phyloP scores from a whole-genome alignment of 140 eudicot species.

The Ambrosia hybrid region DNA sequence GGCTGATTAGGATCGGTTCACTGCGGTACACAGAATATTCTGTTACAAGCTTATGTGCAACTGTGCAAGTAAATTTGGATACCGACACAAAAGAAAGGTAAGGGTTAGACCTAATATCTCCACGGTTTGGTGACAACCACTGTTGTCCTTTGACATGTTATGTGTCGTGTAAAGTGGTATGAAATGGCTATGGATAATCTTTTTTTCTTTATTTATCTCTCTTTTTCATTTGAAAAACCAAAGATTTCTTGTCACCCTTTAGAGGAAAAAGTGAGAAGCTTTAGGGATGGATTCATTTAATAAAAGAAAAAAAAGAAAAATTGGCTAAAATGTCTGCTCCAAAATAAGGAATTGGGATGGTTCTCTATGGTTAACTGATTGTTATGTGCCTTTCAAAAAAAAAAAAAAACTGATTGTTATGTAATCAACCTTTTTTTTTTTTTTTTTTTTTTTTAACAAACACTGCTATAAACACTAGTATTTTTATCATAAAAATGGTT shows the following conservation, averaged over 20 bases:
- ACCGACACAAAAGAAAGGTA: neutral
- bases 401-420: neutral
- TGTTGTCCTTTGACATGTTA: slow-evolving; percentile 24
- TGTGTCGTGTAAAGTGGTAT: slow-evolving; percentile 35
- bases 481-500: neutral
- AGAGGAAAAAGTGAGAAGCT: neutral
- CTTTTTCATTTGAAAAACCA: slow-evolving; percentile 1
- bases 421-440: neutral
- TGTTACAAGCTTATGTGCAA: too few relatives aligned
- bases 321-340: neutral
- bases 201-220: slow-evolving; percentile 21
- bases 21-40: too few relatives aligned
- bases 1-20: too few relatives aligned
- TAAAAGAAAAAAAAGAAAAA: neutral
- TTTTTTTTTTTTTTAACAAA: too few relatives aligned
- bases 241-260: slow-evolving; percentile 21
- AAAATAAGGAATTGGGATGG: neutral
- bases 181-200: slow-evolving; percentile 33
- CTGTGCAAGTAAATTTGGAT: neutral
- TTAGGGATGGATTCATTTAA: neutral
- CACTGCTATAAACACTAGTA: neutral
- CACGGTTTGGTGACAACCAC: slow-evolving; percentile 19
- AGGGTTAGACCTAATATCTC: neutral
- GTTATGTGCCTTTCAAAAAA: too few relatives aligned
- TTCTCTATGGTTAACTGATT: neutral